These are phyloP conservation scores for Auricularia cornea DNA, from an alignment of 768 basidiomycete species.

Conservation along the genomic window DNA sequence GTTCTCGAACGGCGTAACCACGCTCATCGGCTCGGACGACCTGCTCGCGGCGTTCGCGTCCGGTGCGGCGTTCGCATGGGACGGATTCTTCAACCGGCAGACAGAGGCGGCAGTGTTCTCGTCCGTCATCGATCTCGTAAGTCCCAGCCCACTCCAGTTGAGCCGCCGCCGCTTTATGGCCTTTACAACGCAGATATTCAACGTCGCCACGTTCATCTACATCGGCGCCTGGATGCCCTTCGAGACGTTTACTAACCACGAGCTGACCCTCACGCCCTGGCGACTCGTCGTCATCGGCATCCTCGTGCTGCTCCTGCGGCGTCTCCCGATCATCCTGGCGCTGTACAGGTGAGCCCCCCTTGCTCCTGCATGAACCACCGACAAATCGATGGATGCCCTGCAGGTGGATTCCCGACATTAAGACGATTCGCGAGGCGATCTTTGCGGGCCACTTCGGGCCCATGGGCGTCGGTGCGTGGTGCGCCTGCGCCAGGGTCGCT, in stretches of 20 bases:
- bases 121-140: conserved; percentile 86
- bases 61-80: conserved; percentile 95
- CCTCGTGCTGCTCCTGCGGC: conserved; percentile 69
- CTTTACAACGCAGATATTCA: background rate
- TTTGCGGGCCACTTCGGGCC: conserved; percentile 96
- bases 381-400: no score
- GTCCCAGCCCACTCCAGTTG: conserved; percentile 62
- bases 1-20: conserved; percentile 75
- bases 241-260: conserved; percentile 56
- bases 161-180: background rate
- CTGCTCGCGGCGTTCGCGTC: conserved; percentile 91
- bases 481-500: background rate
- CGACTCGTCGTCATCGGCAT: conserved; percentile 77
- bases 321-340: conserved; percentile 76
- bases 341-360: conserved; percentile 44
- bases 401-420: conserved; percentile 91
- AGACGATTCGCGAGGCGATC: conserved; percentile 85
- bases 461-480: conserved; percentile 56
- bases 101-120: conserved; percentile 94
- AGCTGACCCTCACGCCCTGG: conserved; percentile 70
- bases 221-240: conserved; percentile 99
- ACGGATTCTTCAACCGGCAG: conserved; percentile 86
- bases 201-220: conserved; percentile 65
- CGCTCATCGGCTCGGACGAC: conserved; percentile 85
- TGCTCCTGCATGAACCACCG: no score